Evolutionary conservation across 176 grass and related monocot genomes (phyloP).

Genomic region (Carex littledalei): DNA sequence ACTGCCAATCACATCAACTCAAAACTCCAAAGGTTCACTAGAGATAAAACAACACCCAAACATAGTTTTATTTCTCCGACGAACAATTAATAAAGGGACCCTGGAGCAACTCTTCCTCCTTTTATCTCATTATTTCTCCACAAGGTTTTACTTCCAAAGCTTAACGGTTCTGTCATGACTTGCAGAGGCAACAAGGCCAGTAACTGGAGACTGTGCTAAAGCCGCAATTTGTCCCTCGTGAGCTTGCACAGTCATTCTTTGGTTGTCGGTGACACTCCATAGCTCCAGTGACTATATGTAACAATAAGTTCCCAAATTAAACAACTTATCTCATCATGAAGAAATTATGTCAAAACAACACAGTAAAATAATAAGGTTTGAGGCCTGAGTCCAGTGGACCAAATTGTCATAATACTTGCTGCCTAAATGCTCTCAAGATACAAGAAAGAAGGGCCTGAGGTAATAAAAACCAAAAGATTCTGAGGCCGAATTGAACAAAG

Average conservation of each 20-base stretch:
- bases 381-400: neutral
- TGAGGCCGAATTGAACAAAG: neutral
- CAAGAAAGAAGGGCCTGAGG: neutral
- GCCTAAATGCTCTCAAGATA: neutral
- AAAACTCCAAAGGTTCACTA: slow-evolving; percentile 13
- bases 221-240: slow-evolving; percentile 74
- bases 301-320: slow-evolving; percentile 1
- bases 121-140: slow-evolving; percentile 1
- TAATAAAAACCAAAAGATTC: neutral
- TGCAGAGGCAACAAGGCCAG: slow-evolving; percentile 63
- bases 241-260: slow-evolving; percentile 36
- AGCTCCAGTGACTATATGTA: slow-evolving; percentile 77
- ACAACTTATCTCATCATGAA: neutral
- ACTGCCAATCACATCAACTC: neutral
- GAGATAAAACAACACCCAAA: slow-evolving; percentile 12
- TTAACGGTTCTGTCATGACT: slow-evolving; percentile 91
- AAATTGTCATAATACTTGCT: neutral
- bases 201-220: slow-evolving; percentile 44
- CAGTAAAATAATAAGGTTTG: neutral
- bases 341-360: neutral
- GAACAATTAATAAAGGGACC: slow-evolving; percentile 11
- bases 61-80: slow-evolving; percentile 17
- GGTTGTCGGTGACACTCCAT: slow-evolving; percentile 54
- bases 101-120: neutral
- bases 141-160: slow-evolving; percentile 63